Base-by-base conservation (phyloP, 2,329 filamentous ascomycete species). In the Trichocomaceae sp. region DNA sequence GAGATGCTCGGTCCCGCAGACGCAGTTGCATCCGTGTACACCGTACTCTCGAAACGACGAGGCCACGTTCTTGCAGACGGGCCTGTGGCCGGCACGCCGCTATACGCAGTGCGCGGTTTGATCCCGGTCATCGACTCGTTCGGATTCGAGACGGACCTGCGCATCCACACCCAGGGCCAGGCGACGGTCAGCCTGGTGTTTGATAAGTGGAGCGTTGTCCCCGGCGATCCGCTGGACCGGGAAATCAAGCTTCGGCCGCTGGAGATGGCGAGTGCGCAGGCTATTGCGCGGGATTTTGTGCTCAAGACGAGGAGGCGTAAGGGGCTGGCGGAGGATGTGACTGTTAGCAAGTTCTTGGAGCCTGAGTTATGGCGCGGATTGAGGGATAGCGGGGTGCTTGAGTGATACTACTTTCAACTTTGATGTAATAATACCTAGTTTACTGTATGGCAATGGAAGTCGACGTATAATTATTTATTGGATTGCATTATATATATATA, bases 41-140 rank as follows among this genome's bases (percentile, higher is more conserved):
- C 91, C 35, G 88, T 96, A 7, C 83, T 99, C 20, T 87, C 91
- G 6, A 83, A 90, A 50, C 84, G 93, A 57, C 81, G 93, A 62
- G 93, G 93, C 0, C 93, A 99, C 72, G 92, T 99, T 26, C 78
- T 99, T 23, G 86, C 88, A n/a, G 93, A 99, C 68, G 90, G 89
- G 0, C 91, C 91, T 13, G 89, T 99, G 58, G 90, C 92, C 0
- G 93, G 93, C 22, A 97, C 93, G 9, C 93, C 92, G 4, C 80
- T 99, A 10, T 97, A 96, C 73, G 86, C 88, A 20, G 91, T 96
- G 52, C 88, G 86, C 64, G 93, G 93, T 3, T 79, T 97, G 49
- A 84, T 99, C 54, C 93, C 93, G 9, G 93, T 97, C 57, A 96
- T 99, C 67, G 93, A 99, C 76, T 90, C 86, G 29, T 99, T 99